Conservation (phyloP, 495 filamentous ascomycete species). For the Durotheca rogersii region DNA sequence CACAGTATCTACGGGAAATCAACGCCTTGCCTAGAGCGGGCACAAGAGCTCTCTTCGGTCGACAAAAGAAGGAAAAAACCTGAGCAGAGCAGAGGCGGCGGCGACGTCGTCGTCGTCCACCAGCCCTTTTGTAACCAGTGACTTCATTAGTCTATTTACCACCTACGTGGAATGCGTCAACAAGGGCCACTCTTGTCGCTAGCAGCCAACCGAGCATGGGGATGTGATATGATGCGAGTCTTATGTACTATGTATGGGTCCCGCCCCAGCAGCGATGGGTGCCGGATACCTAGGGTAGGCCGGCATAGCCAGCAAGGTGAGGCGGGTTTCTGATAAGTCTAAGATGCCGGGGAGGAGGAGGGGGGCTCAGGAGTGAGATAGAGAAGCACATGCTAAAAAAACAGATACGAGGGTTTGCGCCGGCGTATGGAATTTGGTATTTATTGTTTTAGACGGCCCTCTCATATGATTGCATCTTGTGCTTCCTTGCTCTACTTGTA, state of each 20-base stretch:
- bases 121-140: too few species aligned
- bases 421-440: conserved; percentile 14
- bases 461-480: conserved; percentile 12
- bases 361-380: background rate
- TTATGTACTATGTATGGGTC: conserved; percentile 7
- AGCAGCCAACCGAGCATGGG: too few species aligned
- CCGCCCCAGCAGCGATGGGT: conserved; percentile 4
- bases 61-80: too few species aligned
- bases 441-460: conserved; percentile 21
- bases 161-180: conserved; percentile 27
- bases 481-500: too few species aligned
- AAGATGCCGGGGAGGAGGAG: background rate
- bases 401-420: conserved; percentile 4
- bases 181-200: conserved; percentile 9
- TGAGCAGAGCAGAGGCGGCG: too few species aligned
- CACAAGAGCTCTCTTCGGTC: too few species aligned
- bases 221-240: conserved; percentile 14
- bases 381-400: conserved; percentile 34
- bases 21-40: too few species aligned
- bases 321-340: background rate
- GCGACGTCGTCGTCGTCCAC: too few species aligned
- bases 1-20: too few species aligned
- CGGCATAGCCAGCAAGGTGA: background rate
- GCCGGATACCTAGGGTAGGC: background rate
- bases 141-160: conserved; percentile 23